These are phyloP conservation scores for Glycine soja DNA, from an alignment of 306 rosid species.

Conservation along the genomic window DNA sequence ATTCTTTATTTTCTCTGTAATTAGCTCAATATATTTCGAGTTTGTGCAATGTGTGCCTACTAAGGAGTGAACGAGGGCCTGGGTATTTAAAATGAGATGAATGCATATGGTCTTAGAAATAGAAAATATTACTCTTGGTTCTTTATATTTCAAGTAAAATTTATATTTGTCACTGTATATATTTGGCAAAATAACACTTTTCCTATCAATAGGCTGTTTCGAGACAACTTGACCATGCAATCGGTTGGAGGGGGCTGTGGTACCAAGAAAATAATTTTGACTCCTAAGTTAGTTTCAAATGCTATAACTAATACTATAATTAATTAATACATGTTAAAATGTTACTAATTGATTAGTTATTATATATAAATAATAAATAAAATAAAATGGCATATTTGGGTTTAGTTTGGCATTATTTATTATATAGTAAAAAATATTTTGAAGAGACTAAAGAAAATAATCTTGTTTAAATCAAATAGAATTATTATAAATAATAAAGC, in stretches of 20 bases:
- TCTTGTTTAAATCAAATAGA: too few relatives aligned
- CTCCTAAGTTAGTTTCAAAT: too few relatives aligned
- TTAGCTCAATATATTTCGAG: constrained; percentile 51
- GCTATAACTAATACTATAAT: too few relatives aligned
- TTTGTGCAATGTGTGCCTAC: constrained; percentile 51
- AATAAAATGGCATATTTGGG: too few relatives aligned
- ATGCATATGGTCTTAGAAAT: constrained; percentile 39
- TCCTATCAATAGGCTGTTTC: background rate
- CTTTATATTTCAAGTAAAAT: background rate
- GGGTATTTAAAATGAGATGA: constrained; percentile 36
- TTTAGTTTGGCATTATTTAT: too few relatives aligned
- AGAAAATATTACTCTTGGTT: constrained; percentile 11
- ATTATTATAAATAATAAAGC: too few relatives aligned
- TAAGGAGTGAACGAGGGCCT: constrained; percentile 34
- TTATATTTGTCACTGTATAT: background rate
- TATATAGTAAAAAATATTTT: too few relatives aligned
- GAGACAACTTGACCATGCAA: background rate
- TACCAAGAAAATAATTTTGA: too few relatives aligned
- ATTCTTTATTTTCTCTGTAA: constrained; percentile 56
- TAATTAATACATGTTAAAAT: too few relatives aligned
- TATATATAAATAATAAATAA: too few relatives aligned
- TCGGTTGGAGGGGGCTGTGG: background rate
- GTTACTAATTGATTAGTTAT: too few relatives aligned
- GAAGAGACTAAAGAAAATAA: too few relatives aligned
- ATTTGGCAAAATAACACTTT: background rate